Evolutionary conservation across 495 filamentous ascomycete genomes (phyloP), one percentile per base, ranked within the genome.

Genomic region (Daldinia concentrica): DNA sequence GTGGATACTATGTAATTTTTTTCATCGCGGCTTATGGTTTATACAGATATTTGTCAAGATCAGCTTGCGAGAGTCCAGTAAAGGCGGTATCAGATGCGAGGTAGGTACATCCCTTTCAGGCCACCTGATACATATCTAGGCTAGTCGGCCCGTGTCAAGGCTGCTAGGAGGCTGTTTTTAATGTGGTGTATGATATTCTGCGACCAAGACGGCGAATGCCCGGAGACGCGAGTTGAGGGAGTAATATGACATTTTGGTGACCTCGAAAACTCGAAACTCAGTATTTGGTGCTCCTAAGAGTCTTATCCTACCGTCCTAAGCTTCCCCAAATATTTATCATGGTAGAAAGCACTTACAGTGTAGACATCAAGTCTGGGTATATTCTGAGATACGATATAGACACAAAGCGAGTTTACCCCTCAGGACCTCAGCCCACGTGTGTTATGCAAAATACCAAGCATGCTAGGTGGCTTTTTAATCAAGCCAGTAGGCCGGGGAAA

Each of bases 331-430:
- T 41, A 52, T 58, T 39, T 51, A 58, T 15, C 15, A 30, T 57
- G 19, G 58, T 66, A 37, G 51, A 8, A 36, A 63, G 30, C 19
- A 45, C 41, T 58, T 56, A 27, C 45, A 52, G 39, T 41, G 26
- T 62, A 50, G 27, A 73, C 36, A 62, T 60, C 39, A 26, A 66
- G 22, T 45, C 41, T 51, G 27, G 17, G 66, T 56, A 58, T 43
- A 24, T 73, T 73, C 62, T 73, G 71, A 73, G 62, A 73, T 73
- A 26, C 69, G 71, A 73, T 62, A 71, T 63, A 17, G 8, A 57
- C 27, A 50, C 48, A 30, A 66, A 62, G 50, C 56, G 24, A 61
- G 30, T 48, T 48, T 69, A 30, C 58, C 66, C 58, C 66, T 58
- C 61, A 43, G 32, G 29, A 17, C 50, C 19, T 56, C 22, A 36